A percentile compares a stretch with the other conserved stretches of the same genome.
phyloP scores from a whole-genome alignment of 306 rosid genomes.

The Gastrolobium bilobum region DNA sequence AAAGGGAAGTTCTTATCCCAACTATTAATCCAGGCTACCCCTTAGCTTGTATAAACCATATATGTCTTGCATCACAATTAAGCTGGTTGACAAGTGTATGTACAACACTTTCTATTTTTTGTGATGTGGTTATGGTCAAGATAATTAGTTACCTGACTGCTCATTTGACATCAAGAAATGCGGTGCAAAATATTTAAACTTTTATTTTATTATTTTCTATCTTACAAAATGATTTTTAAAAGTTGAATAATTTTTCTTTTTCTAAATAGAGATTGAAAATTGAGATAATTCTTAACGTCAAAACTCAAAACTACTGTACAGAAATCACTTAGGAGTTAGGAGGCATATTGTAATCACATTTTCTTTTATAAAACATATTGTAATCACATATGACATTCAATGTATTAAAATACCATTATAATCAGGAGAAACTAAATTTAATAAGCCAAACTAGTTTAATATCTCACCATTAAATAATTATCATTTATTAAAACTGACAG shows the following conservation, averaged over 20 bases:
- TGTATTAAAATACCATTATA: conserved; percentile 22
- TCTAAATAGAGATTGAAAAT: conserved; percentile 4
- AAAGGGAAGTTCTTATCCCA: not conserved
- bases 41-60: not conserved
- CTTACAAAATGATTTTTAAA: not conserved
- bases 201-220: not conserved
- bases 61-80: not conserved
- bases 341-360: not conserved
- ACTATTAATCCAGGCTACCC: conserved; percentile 21
- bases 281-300: not conserved
- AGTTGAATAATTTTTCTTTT: not conserved
- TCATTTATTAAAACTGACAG: not conserved
- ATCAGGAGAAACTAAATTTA: conserved; percentile 10
- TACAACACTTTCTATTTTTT: not conserved
- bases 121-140: conserved; percentile 13
- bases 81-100: not conserved
- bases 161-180: not conserved
- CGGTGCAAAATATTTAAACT: conserved; percentile 4
- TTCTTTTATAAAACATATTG: not conserved
- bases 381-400: not conserved
- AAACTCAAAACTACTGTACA: not conserved
- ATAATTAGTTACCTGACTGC: not conserved
- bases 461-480: not conserved
- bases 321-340: conserved; percentile 8
- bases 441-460: conserved; percentile 19